Evolutionary conservation across 2,329 filamentous ascomycete species (phyloP).

Genomic region (Aspergillus tanneri): DNA sequence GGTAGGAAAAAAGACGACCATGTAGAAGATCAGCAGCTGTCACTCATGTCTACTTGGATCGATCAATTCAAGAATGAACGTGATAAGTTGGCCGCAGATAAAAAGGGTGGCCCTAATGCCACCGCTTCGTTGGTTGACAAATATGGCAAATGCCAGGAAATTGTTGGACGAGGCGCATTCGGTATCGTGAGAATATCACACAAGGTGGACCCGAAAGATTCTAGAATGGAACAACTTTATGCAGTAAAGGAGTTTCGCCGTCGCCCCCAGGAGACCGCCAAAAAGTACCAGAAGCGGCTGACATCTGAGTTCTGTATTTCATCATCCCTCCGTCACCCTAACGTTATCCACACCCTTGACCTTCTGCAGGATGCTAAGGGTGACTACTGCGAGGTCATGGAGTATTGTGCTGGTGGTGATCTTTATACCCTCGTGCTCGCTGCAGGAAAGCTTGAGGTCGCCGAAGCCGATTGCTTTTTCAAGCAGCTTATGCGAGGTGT

Average conservation of each 20-base stretch:
- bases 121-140: conserved; percentile 86
- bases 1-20: conserved; percentile 73
- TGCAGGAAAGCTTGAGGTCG: conserved; percentile 81
- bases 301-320: conserved; percentile 99
- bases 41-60: conserved; percentile 92
- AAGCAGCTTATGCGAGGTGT: conserved; percentile 99
- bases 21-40: conserved; percentile 69
- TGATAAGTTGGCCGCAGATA: conserved; percentile 70
- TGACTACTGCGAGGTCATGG: conserved; percentile 99
- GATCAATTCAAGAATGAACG: conserved; percentile 88
- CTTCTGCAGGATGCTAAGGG: conserved; percentile 94
- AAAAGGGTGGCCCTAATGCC: conserved; percentile 71
- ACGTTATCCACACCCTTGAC: conserved; percentile 96
- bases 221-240: conserved; percentile 80
- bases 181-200: conserved; percentile 97
- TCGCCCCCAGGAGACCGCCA: conserved; percentile 87
- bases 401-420: conserved; percentile 95
- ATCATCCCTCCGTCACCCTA: conserved; percentile 91
- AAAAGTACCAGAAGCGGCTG: conserved; percentile 96
- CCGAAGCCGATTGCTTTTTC: conserved; percentile 96
- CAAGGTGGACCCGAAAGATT: conserved; percentile 81
- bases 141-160: conserved; percentile 97
- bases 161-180: conserved; percentile 93
- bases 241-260: conserved; percentile 98
- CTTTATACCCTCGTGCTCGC: conserved; percentile 90